Evolutionary conservation across 1,139 yeast genomes (phyloP), one percentile per base, ranked within the genome.

Genomic region (Zygoascus meyerae): DNA sequence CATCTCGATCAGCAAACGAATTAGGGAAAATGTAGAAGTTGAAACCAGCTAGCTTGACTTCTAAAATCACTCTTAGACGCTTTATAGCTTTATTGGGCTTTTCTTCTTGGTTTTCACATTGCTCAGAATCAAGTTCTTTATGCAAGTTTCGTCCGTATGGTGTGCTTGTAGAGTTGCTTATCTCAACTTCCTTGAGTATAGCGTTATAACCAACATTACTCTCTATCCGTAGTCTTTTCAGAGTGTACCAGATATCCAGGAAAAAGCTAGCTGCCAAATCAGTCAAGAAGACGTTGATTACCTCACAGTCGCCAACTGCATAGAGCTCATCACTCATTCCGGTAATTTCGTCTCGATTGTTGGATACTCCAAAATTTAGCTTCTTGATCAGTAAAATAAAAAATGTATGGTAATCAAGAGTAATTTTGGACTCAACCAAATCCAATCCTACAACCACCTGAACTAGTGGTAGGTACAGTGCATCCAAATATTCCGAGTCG

Each of bases 391-490:
- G 73, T 1, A 79, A 76, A 45, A 90, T 75, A 14, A 86, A 76
- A 65, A 92, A 87, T 18, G 86, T 79, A 60, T 90, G 96, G 60
- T 81, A 86, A 61, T 92, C 97, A 59, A 90, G 79, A 0, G 92
- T 79, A 7, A 81, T 67, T 58, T 83, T 83, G 8, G 78, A 61
- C 36, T 79, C 79, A 15, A 86, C 56, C 9, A 72, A 67, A 2
- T 71, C 78, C 8, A 50, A 12, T 0, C 83, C 82, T 2, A 78
- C 70, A 0, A 83, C 74, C 2, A 84, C 64, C 15, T 82, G 74
- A 7, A 90, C 81, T 48, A 86, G 64, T 0, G 97, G 97, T 8
- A 83, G 77, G 34, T 50, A 55, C 18, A 58, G 55, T 1, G 45
- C 43, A 31, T 73, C 78, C 26, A 73, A 64, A 1, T 68, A 64